Evolutionary conservation across 257 asterid species (phyloP), one percentile per base, ranked within the genome.

Genomic region (Scutellaria barbata): DNA sequence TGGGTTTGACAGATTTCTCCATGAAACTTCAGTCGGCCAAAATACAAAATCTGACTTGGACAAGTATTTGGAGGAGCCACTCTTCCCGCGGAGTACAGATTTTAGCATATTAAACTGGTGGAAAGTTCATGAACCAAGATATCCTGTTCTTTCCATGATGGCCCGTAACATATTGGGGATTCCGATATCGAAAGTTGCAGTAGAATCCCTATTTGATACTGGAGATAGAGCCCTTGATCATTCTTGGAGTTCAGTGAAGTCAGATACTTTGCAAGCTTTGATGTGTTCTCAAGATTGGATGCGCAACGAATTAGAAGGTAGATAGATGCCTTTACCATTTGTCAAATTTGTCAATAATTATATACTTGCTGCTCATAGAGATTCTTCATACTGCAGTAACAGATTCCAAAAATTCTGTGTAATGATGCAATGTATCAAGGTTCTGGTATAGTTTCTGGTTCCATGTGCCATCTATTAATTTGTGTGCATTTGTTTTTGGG

Each of bases 241-340:
- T 41, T 73, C 79, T 68, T 86, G 93, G 90, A 74, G 84, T 78
- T 79, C 90, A 1, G 81, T 87, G 80, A 85, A 76, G 69, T 59
- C 97, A 10, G 96, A 89, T 76, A 86, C 91, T 64, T 50, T 89
- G 80, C 95, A 87, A 81, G 96, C 92, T 73, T 80, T 94, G 87
- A 83, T 89, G 91, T 94, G 96, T 77, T 80, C 90, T 66, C 96
- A 84, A 75, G 96, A 94, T 80, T 91, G 98, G 97, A 76, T 94
- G 79, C 77, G 84, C 74, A 68, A 66, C 58, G 95, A 85, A 67
- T 70, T 82, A 11, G 85, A 86, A 80, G 96, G 96, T 91, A 67
- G 42, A 50, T 91, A 67, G 42, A 50, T 71, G 55, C 64, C 41
- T 74, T 43, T 60, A 40, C 53, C 51, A 41, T 61, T 40, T 53